A percentile compares a stretch with the other conserved stretches of the same genome.
phyloP scores from a whole-genome alignment of 805 yeast genomes.

The Metschnikowia cubensis region DNA sequence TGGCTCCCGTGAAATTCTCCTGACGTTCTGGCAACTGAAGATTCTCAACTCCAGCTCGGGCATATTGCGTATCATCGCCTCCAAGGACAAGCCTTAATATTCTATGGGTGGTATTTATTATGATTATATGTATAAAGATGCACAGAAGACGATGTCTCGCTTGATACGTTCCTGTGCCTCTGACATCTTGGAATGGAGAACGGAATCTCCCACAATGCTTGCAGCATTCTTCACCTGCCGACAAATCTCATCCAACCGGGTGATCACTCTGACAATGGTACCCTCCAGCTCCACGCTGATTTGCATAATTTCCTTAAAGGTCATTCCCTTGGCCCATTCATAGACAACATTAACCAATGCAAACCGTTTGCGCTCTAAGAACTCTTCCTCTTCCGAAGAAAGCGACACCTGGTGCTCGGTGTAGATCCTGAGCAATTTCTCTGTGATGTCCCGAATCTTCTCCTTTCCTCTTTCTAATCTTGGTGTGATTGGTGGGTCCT shows the following conservation, averaged over 20 bases:
- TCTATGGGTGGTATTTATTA: background rate
- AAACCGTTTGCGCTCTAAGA: constrained; percentile 78
- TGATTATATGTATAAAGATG: constrained; percentile 73
- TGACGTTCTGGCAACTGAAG: constrained; percentile 16
- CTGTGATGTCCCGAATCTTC: constrained; percentile 68
- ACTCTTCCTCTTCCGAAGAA: constrained; percentile 81
- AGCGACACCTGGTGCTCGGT: constrained; percentile 65
- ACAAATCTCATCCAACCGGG: constrained; percentile 90
- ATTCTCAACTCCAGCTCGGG: constrained; percentile 22
- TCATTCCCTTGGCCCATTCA: constrained; percentile 96
- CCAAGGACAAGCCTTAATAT: background rate
- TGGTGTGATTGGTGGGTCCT: constrained; percentile 66
- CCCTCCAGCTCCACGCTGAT: constrained; percentile 92
- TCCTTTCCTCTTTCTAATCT: constrained; percentile 66
- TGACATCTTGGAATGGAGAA: constrained; percentile 83
- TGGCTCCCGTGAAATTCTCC: constrained; percentile 22
- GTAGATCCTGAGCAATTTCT: constrained; percentile 56
- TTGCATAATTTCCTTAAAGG: constrained; percentile 87
- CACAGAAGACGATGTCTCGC: constrained; percentile 96
- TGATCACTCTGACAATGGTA: constrained; percentile 91
- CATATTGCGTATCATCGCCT: constrained; percentile 21
- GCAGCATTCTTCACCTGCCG: constrained; percentile 94
- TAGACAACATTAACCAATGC: constrained; percentile 91
- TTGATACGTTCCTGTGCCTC: constrained; percentile 92
- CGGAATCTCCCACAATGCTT: constrained; percentile 87